Evolutionary conservation across 2,329 filamentous ascomycete genomes (phyloP).

Genomic region (Penicillium griseofulvum): DNA sequence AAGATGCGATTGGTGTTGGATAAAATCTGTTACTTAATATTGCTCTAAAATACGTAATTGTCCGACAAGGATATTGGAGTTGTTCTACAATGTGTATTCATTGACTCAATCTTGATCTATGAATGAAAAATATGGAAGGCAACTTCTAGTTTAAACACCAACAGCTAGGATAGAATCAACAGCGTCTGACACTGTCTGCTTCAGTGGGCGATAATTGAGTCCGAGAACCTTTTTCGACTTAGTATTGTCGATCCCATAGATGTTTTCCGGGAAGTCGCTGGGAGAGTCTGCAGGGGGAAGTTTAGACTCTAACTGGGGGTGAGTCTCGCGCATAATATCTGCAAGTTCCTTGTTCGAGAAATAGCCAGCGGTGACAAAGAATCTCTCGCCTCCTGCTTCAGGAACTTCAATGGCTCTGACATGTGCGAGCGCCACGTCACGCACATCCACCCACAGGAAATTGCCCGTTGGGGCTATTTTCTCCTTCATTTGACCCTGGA

Average conservation of each 20-base stretch:
- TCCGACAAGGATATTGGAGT: not conserved
- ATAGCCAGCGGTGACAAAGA: conserved; percentile 44
- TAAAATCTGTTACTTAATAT: not conserved
- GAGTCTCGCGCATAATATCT: conserved; percentile 42
- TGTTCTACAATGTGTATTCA: not conserved
- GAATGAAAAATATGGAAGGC: too few relatives aligned
- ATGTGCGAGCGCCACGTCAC: conserved; percentile 50
- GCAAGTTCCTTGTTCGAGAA: conserved; percentile 45
- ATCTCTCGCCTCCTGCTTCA: conserved; percentile 47
- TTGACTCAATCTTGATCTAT: not conserved
- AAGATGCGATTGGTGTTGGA: not conserved
- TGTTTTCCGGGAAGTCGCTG: conserved; percentile 30
- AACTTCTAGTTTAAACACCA: conserved; percentile 24
- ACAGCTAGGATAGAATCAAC: conserved; percentile 36
- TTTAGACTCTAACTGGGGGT: conserved; percentile 43
- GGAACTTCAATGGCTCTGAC: conserved; percentile 47
- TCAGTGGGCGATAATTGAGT: conserved; percentile 40
- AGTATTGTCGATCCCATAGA: conserved; percentile 40
- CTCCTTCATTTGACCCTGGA: conserved; percentile 61
- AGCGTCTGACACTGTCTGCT: conserved; percentile 40
- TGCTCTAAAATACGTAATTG: not conserved
- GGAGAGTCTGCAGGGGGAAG: conserved; percentile 38
- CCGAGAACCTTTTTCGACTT: conserved; percentile 43
- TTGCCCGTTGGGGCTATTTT: conserved; percentile 58
- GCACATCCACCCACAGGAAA: conserved; percentile 58